Conservation (phyloP, 2,329 filamentous ascomycete species). For the Aspergillus persii region DNA sequence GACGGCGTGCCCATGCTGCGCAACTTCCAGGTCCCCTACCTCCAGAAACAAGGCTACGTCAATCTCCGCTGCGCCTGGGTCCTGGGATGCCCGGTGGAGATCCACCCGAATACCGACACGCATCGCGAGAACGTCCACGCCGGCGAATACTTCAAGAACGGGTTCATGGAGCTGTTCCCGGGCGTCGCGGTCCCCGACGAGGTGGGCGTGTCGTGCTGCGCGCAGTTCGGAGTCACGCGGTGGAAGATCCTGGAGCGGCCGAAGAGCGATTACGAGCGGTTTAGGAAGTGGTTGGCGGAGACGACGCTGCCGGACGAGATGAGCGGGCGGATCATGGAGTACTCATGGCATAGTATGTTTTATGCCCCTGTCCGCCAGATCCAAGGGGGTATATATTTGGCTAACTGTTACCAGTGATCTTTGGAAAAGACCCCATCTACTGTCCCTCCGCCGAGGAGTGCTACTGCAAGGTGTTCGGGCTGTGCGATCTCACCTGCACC, state of each 20-base stretch:
- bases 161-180: constrained; percentile 51
- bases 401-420: constrained; percentile 51
- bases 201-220: constrained; percentile 54
- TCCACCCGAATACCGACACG: constrained; percentile 45
- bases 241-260: constrained; percentile 47
- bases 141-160: constrained; percentile 49
- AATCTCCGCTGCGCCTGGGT: constrained; percentile 55
- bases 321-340: constrained; percentile 56
- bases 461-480: constrained; percentile 65
- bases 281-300: constrained; percentile 49
- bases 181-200: constrained; percentile 38
- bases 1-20: constrained; percentile 50
- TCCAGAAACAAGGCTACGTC: constrained; percentile 52
- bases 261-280: constrained; percentile 49
- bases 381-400: not conserved
- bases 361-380: not conserved
- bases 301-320: constrained; percentile 49
- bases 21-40: constrained; percentile 49
- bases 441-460: constrained; percentile 62
- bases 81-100: constrained; percentile 52
- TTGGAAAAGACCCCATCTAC: constrained; percentile 56
- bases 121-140: constrained; percentile 48
- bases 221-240: constrained; percentile 54
- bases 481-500: constrained; percentile 51
- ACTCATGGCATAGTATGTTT: constrained; percentile 58